Evolutionary conservation across 1,284 basidiomycete genomes (phyloP), one percentile per base, ranked within the genome.

Genomic region (Fomitopsis schrenkii): DNA sequence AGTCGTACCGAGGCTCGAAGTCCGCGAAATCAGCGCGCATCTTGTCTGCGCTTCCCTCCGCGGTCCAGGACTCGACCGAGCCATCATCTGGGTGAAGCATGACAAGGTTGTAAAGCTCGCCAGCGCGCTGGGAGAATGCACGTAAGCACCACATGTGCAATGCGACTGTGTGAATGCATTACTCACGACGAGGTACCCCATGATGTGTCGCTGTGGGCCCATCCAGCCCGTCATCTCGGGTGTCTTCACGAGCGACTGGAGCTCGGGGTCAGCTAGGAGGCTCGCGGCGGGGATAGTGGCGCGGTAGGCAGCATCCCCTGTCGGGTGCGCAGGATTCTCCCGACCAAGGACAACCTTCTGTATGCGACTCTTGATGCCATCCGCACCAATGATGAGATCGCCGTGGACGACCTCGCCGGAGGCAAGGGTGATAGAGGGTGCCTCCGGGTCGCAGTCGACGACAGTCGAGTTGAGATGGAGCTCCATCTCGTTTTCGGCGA

Each of bases 261-360:
- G 71, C 4, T 84, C 81, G 0, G 83, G 83, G 63, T 87, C 83
- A 8, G 73, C 67, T n/a, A 80, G 60, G 68, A 88, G 75, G 12
- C 73, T 64, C 6, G 74, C 71, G 0, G 82, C 75, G 2, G 81
- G 79, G 28, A 87, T 76, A 28, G 82, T 70, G 64, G 80, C 68
- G 75, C 85, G 63, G 66, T 86, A 72, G 68, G 74, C 69, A 62
- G 84, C 80, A 66, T 88, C 85, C 2, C 84, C 85, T 0, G 85
- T 86, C 9, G 81, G 73, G 30, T 66, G 64, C 1, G 76, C 75
- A 1, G 66, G 68, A 57, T 71, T 73, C 22, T 64, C 63, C 35
- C 67, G 62, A 0, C 74, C 75, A 7, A 75, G 67, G 9, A 86
- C 80, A 9, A 77, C 72, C 48, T 79, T 73, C 58, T 87, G 80